Conservation (phyloP, 1,284 basidiomycete species). For the Phenoliferia sp. region DNA sequence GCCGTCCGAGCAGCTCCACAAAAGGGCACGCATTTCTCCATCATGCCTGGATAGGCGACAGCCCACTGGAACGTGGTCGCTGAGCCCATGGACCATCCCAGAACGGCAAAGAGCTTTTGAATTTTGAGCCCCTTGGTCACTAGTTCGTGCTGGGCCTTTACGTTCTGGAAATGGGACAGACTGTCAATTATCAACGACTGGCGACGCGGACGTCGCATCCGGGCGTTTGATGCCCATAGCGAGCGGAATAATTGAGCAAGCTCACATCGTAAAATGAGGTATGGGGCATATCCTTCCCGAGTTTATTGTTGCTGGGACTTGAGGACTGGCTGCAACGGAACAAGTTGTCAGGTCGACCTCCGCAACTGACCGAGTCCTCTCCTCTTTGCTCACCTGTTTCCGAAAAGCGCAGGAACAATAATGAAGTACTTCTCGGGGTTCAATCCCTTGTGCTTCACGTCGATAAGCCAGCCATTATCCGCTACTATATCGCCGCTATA, state of each 20-base stretch:
- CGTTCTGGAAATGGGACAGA: background rate
- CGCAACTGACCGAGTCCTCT: background rate
- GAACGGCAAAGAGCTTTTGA: background rate
- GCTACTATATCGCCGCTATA: background rate
- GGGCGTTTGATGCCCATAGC: background rate
- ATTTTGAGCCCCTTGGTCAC: background rate
- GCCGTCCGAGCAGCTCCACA: conserved; percentile 34
- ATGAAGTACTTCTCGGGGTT: conserved; percentile 35
- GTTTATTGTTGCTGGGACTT: conserved; percentile 27
- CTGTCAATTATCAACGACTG: no score
- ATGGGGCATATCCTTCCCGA: background rate
- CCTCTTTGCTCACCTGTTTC: conserved; percentile 14
- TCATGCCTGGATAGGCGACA: conserved; percentile 29
- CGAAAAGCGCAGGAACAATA: conserved; percentile 35
- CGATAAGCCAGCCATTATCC: conserved; percentile 11
- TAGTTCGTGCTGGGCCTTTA: background rate
- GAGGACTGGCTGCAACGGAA: conserved; percentile 20
- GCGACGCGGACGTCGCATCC: no score
- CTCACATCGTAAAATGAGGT: background rate
- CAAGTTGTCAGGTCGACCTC: background rate
- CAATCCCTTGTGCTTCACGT: conserved; percentile 31
- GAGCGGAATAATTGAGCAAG: background rate
- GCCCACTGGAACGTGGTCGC: conserved; percentile 31
- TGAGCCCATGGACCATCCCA: conserved; percentile 1
- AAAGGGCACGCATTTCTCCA: conserved; percentile 29